Evolutionary conservation across 768 basidiomycete species (phyloP), one percentile per base, ranked within the genome.

Genomic region (Rhodosporidiobolus odoratus): DNA sequence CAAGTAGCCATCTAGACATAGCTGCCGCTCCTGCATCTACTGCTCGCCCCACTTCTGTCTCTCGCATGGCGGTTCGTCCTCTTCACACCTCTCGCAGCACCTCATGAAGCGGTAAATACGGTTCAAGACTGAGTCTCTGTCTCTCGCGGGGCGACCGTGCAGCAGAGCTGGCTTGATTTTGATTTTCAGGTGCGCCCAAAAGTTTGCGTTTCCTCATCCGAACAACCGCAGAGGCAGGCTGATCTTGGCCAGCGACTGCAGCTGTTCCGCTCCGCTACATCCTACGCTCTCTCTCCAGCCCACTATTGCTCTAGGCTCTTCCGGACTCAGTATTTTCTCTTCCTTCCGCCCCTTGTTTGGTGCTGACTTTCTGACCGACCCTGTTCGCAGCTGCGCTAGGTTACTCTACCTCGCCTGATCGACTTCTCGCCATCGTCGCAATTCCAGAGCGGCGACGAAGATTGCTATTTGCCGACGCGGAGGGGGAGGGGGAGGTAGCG

Each of bases 221-320:
- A 8, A 16, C 48, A 3, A 16, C 2, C 21, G 10, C 21, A 1
- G 10, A 17, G 7, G 45, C 34, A 3, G 32, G 13, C 37, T 34
- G n/a, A 13, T 1, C 47, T 53, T 32, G 10, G 34, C 5, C 35
- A n/a, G n/a, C n/a, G n/a, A n/a, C 13, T n/a, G 23, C 60, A 50
- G 15, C 7, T 38, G 35, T n/a, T 62, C 37, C 48, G 48, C 37
- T n/a, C 50, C 19, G 27, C 48, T 17, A 38, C 37, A 3, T 38
- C 61, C 48, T 62, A 62, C 60, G 15, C 27, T 34, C 25, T 62
- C 47, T 50, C 60, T 13, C 60, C 60, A 0, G 60, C 60, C 1
- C 27, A 45, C 13, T 50, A 38, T 37, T 50, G 47, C 47, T 38
- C 32, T 10, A 23, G 35, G 7, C 35, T 50, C 13, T 37, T 48